A percentile compares a stretch with the other conserved stretches of the same genome.
Conservation (phyloP, 2,329 filamentous ascomycete genomes). For the Ciborinia camelliae region DNA sequence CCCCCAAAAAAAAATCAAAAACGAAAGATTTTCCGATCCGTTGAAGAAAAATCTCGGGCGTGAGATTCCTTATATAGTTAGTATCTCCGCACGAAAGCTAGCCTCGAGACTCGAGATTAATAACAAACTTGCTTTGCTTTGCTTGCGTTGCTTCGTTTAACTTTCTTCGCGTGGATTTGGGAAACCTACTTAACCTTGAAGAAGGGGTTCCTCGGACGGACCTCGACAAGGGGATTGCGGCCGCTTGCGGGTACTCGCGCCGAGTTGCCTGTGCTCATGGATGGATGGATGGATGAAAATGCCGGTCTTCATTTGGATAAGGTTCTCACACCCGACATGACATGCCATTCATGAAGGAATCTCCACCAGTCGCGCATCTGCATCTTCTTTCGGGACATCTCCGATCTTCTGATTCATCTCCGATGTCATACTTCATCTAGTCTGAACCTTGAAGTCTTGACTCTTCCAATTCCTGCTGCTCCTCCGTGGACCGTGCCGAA, state of each 20-base stretch:
- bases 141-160: too few species aligned
- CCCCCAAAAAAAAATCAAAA: background rate
- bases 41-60: slow-evolving; percentile 6
- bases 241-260: slow-evolving; percentile 4
- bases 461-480: too few species aligned
- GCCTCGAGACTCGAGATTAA: slow-evolving; percentile 3
- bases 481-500: too few species aligned
- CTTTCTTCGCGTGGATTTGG: too few species aligned
- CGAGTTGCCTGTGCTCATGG: slow-evolving; percentile 7
- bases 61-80: background rate
- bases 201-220: too few species aligned
- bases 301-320: background rate
- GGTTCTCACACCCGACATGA: background rate
- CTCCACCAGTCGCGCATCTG: slow-evolving; percentile 10
- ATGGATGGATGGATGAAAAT: too few species aligned
- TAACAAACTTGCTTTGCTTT: too few species aligned
- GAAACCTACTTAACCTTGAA: background rate
- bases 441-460: too few species aligned
- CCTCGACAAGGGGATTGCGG: slow-evolving; percentile 5
- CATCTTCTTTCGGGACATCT: slow-evolving; percentile 16
- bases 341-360: background rate
- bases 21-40: background rate
- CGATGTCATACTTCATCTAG: slow-evolving; percentile 15
- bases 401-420: slow-evolving; percentile 14
- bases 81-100: background rate